Evolutionary conservation across 495 filamentous ascomycete species (phyloP), one percentile per base, ranked within the genome.

Genomic region (Chaetomium tenue): DNA sequence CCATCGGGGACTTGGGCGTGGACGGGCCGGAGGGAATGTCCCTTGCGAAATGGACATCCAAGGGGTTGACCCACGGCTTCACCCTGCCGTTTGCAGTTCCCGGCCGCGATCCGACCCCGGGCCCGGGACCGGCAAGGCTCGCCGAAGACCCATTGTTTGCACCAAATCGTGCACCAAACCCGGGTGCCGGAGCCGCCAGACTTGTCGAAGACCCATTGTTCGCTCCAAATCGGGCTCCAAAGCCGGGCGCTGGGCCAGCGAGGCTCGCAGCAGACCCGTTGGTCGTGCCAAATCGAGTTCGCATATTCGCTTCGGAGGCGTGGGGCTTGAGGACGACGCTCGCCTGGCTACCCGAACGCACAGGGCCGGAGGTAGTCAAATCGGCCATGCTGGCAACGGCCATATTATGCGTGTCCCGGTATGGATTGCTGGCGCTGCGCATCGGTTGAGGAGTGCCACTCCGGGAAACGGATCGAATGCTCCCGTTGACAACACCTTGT

Each of bases 251-350:
- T 2, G 67, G 70, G 7, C 52, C 40, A 2, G 67, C 68, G 20
- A 73, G 57, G 25, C 66, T 74, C 30, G 66, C 44, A 18, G 70
- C 63, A n/a, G 70, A 70, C 11, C 58, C 64, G 30, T 71, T 70
- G 39, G 50, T 68, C 23, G 67, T 37, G 20, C 51, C 60, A 18
- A 72, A 76, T 56, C 65, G 67, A 20, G 59, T 60, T 16, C 76
- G 76, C 26, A 81, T 44, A 63, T 75, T 79, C 5, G 69, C 66
- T 18, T 77, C 78, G 48, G 79, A 81, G 13, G 72, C 71, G 55
- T 72, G 59, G 16, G 70, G 63, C 50, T 72, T 74, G 55, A 68
- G 33, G 23, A 72, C 72, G n/a, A 79, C 54, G 61, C 69, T 70
- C 13, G 72, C 28, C 5, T 61, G 64, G 39, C 66, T 75, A 3